Percentiles rank a stretch among this genome's conserved stretches.
These are phyloP conservation scores for Myrica gale DNA, from an alignment of 306 rosid species.

Conservation along the genomic window DNA sequence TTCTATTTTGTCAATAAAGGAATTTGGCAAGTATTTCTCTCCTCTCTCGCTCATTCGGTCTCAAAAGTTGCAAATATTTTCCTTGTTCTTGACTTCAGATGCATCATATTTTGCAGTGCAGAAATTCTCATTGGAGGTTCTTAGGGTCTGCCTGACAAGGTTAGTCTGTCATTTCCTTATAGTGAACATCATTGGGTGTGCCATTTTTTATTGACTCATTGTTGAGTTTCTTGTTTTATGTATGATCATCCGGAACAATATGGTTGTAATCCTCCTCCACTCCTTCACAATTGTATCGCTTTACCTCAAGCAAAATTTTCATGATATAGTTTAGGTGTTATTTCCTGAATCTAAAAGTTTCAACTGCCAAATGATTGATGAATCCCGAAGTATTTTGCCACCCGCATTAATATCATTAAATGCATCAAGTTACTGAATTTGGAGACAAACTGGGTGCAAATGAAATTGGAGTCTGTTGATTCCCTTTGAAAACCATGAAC, in stretches of 20 bases:
- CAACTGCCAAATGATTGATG: neutral
- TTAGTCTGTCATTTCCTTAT: constrained; percentile 37
- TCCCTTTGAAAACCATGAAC: neutral
- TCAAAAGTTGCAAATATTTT: constrained; percentile 13
- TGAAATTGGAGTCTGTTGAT: neutral
- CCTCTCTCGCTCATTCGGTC: constrained; percentile 13
- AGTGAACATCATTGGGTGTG: neutral
- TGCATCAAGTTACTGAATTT: neutral
- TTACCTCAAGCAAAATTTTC: neutral
- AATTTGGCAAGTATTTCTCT: constrained; percentile 68
- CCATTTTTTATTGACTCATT: neutral
- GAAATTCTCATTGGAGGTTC: constrained; percentile 81
- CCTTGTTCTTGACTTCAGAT: constrained; percentile 19
- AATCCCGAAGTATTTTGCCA: neutral
- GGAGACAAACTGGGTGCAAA: neutral
- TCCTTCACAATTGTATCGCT: neutral
- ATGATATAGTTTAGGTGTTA: neutral
- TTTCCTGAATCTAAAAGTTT: neutral
- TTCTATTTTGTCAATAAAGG: constrained; percentile 74
- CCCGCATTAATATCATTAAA: too few species aligned
- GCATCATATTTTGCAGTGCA: constrained; percentile 56
- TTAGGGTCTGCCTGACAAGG: constrained; percentile 97
- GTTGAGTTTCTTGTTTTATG: neutral
- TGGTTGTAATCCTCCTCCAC: neutral
- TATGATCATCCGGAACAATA: neutral